Base-by-base conservation (phyloP, 1,284 basidiomycete species). In the Vanrija humicola region DNA sequence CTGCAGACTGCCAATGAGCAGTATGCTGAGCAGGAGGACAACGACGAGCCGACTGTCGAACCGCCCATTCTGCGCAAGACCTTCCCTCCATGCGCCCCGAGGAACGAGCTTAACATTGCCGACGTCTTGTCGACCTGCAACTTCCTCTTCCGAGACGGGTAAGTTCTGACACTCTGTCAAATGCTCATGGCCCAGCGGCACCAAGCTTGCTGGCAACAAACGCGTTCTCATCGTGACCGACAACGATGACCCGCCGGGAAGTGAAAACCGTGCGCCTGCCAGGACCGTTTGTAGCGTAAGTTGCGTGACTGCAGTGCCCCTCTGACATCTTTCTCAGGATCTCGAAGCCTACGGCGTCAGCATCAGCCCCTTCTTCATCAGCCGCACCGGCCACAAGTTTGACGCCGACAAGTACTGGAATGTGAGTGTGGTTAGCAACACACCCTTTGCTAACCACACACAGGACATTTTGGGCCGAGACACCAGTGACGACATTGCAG, bases 221-320 rank as follows among this genome's bases (percentile, higher is more conserved):
- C 86, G 94, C 9, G 83, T 98, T 1, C 97, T 98, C 69, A 80
- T 93, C 48, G 88, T 98, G 47, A 98, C 95, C 0, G 88, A 98
- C 70, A 85, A 93, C 61, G 95, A 97, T 68, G 75, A 85, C 52
- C 86, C 86, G 1, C 55, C 61, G 6, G 66, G 67, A 25, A 60
- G 60, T 21, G 58, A 65, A 15, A 70, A 69, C 43, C 61, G 70
- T 29, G 64, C 61, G 14, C 72, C 74, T 2, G 70, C 74, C 1
- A 59, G 66, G n/a, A 74, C 70, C 0, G 61, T 68, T 6, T 73
- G 69, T 53, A 57, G 62, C 9, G 74, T 74, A 48, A 38, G 66
- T 61, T 23, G 21, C 5, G 38, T 48, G 5, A 16, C n/a, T n/a
- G n/a, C n/a, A n/a, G n/a, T 38, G 39, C 42, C 47, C 16, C 3